These are phyloP conservation scores for Tilletia indica DNA, from an alignment of 1,284 basidiomycete species.

Conservation along the genomic window DNA sequence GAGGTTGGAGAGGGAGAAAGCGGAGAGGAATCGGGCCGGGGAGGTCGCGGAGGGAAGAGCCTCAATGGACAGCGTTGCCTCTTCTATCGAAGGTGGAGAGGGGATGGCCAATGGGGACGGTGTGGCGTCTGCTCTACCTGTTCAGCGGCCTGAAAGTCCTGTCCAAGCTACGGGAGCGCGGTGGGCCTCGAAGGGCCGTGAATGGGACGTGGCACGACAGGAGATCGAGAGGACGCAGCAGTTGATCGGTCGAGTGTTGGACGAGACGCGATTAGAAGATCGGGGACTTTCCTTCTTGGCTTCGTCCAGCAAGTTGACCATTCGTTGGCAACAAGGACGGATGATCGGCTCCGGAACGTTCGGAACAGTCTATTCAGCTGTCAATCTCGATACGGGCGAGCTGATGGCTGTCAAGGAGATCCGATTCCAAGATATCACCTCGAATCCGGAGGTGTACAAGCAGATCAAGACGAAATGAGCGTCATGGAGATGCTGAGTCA, in stretches of 20 bases:
- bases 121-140: slow-evolving; percentile 16
- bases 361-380: slow-evolving; percentile 93
- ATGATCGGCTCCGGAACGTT: slow-evolving; percentile 92
- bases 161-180: slow-evolving; percentile 48
- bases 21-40: slow-evolving; percentile 35
- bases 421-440: slow-evolving; percentile 84
- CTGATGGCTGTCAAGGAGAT: slow-evolving; percentile 99
- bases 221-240: slow-evolving; percentile 45
- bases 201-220: slow-evolving; percentile 48
- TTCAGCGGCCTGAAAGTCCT: slow-evolving; percentile 29
- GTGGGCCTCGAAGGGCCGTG: slow-evolving; percentile 40
- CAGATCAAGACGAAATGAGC: slow-evolving; percentile 96
- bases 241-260: slow-evolving; percentile 51
- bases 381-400: slow-evolving; percentile 92
- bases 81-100: not conserved
- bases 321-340: slow-evolving; percentile 96
- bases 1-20: slow-evolving; percentile 42
- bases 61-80: not conserved
- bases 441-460: slow-evolving; percentile 66
- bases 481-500: slow-evolving; percentile 99
- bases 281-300: slow-evolving; percentile 51
- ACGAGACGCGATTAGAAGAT: slow-evolving; percentile 53
- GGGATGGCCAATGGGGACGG: not conserved
- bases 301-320: slow-evolving; percentile 87
- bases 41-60: slow-evolving; percentile 1